Base-by-base conservation (phyloP, 345 rosid genomes). In the Eucalyptus brandiana region DNA sequence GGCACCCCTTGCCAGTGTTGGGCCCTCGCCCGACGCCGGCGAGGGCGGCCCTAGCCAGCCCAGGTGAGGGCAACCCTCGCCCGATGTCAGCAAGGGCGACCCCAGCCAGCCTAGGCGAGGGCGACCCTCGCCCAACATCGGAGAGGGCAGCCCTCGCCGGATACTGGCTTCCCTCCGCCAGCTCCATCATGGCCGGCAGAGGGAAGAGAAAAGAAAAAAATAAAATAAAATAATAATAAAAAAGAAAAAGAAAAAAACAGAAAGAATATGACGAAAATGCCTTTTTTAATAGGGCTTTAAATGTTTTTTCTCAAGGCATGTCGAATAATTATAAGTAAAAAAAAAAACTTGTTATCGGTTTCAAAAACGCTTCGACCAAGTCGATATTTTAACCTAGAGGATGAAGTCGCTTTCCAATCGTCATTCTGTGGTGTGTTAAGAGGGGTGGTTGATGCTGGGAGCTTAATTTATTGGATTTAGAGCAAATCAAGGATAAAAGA, bases 161-260 rank as follows among this genome's bases (percentile, higher is more conserved):
- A 49, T 47, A 11, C 5, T 1, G 4, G 13, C 48, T 47, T 47
- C 48, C 48, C 50, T 48, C 50, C 15, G 15, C 5, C 4, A 12
- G 15, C 15, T 48, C 50, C 50, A 0, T 15, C 0, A 48, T 48
- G 50, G 15, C 0, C 7, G 1, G 18, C 0, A 7, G 3, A 50
- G 19, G 1, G 53, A 50, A 50, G 53, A 50, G 19, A 50, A 7
- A 50, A 50, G 19, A 50, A 50, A 3, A 15, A 50, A 3, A 6
- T 15, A 15, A 49, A 11, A 11, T 2, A 42, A 2, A 45, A n/a
- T n/a, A n/a, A n/a, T n/a, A n/a, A n/a, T n/a, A 47, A 12, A 47
- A 45, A 45, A 1, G 1, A 45, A 45, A 47, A 12, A 12, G 0
- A 49, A 5, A 49, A 49, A 5, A 14, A 13, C 1, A 14, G 0